These are phyloP conservation scores for Isabelozyma pseudorhagii DNA, from an alignment of 805 yeast genomes.

Conservation along the genomic window DNA sequence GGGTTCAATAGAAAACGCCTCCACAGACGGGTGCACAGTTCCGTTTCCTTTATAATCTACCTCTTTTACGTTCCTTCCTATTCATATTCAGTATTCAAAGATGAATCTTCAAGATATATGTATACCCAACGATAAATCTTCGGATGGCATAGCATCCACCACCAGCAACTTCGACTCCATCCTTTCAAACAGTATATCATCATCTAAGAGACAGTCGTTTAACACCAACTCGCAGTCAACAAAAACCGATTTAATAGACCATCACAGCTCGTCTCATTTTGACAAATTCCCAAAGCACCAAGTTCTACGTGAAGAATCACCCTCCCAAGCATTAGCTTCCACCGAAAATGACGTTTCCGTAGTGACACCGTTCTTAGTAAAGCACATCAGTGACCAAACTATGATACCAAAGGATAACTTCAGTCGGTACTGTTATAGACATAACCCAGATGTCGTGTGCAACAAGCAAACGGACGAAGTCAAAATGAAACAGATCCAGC, in stretches of 20 bases:
- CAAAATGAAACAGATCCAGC: slow-evolving; percentile 64
- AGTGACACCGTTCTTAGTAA: slow-evolving; percentile 39
- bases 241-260: slow-evolving; percentile 1
- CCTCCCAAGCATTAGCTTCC: slow-evolving; percentile 6
- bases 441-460: slow-evolving; percentile 82
- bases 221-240: slow-evolving; percentile 1
- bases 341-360: slow-evolving; percentile 19
- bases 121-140: slow-evolving; percentile 2
- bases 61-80: neutral
- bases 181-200: slow-evolving; percentile 4
- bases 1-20: neutral
- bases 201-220: neutral
- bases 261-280: neutral
- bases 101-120: slow-evolving; percentile 10
- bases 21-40: neutral
- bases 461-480: slow-evolving; percentile 64
- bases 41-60: too few relatives aligned
- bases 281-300: neutral
- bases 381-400: slow-evolving; percentile 41
- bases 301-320: neutral
- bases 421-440: slow-evolving; percentile 83
- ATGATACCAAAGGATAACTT: slow-evolving; percentile 48
- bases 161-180: slow-evolving; percentile 5
- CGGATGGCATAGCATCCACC: neutral
- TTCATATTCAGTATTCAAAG: neutral